Evolutionary conservation across 140 eudicot genomes (phyloP).

Genomic region (Bidens hawaiensis): DNA sequence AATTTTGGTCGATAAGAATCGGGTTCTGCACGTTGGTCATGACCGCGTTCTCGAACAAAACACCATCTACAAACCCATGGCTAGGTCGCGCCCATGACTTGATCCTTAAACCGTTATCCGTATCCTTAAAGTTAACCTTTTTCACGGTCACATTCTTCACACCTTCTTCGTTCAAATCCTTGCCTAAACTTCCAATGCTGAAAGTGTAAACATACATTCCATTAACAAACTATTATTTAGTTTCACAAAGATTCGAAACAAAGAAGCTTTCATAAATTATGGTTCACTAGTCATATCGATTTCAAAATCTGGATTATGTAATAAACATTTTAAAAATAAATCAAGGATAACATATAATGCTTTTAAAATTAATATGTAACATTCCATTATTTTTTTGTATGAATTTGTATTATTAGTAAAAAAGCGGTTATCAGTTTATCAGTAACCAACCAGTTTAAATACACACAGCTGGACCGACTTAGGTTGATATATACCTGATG

Average conservation of each 20-base stretch:
- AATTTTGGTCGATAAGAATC: slow-evolving; percentile 73
- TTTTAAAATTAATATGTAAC: no score
- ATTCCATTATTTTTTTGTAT: no score
- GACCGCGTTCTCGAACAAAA: slow-evolving; percentile 37
- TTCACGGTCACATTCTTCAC: slow-evolving; percentile 68
- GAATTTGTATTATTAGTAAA: no score
- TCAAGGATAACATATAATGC: no score
- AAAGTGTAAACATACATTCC: not conserved
- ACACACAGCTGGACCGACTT: no score
- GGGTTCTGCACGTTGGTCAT: slow-evolving; percentile 69
- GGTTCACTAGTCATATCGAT: no score
- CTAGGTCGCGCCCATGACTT: slow-evolving; percentile 76
- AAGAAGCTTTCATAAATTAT: no score
- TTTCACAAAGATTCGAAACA: no score
- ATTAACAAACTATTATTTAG: not conserved
- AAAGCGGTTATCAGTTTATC: no score
- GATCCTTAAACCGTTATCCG: slow-evolving; percentile 68
- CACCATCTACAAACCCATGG: slow-evolving; percentile 42
- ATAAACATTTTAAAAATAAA: no score
- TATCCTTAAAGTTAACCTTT: slow-evolving; percentile 28
- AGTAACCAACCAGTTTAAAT: no score
- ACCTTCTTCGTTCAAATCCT: slow-evolving; percentile 45
- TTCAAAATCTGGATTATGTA: no score
- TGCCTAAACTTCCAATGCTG: slow-evolving; percentile 76
- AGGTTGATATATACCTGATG: slow-evolving; percentile 46